These are phyloP conservation scores for Dillenia suffruticosa DNA, from an alignment of 164 flowering plant genomes.

Conservation along the genomic window DNA sequence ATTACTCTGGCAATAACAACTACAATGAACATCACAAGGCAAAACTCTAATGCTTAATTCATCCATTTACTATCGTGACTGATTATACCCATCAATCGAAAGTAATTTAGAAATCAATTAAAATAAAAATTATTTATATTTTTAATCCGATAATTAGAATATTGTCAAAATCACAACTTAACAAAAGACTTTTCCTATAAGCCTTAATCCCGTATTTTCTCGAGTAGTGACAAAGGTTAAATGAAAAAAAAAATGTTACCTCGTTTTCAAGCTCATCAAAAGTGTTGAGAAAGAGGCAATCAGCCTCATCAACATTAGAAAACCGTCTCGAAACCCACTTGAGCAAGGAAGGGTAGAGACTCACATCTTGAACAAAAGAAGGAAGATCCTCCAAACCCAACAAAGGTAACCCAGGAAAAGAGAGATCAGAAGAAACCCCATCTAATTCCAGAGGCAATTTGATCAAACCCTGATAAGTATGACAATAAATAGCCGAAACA, in stretches of 20 bases:
- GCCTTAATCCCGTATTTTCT: too few species aligned
- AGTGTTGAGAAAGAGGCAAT: slow-evolving; percentile 38
- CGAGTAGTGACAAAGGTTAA: too few species aligned
- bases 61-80: too few species aligned
- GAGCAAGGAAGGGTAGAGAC: not conserved
- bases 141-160: too few species aligned
- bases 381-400: slow-evolving; percentile 19
- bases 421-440: not conserved
- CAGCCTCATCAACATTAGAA: slow-evolving; percentile 25
- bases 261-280: slow-evolving; percentile 33
- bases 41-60: too few species aligned
- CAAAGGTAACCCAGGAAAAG: slow-evolving; percentile 15
- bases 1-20: too few species aligned
- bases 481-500: slow-evolving; percentile 23
- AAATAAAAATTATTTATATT: too few species aligned
- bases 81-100: too few species aligned
- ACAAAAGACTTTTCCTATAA: too few species aligned
- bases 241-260: slow-evolving; percentile 14
- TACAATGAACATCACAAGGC: too few species aligned
- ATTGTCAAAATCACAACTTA: too few species aligned
- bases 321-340: slow-evolving; percentile 21
- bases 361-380: slow-evolving; percentile 7
- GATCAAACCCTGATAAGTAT: slow-evolving; percentile 7
- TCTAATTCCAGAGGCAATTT: slow-evolving; percentile 3
- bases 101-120: too few species aligned